Percentiles rank a stretch among this genome's conserved stretches.
Conservation (phyloP, 208 protist genomes). For the Porcisia hertigi region DNA sequence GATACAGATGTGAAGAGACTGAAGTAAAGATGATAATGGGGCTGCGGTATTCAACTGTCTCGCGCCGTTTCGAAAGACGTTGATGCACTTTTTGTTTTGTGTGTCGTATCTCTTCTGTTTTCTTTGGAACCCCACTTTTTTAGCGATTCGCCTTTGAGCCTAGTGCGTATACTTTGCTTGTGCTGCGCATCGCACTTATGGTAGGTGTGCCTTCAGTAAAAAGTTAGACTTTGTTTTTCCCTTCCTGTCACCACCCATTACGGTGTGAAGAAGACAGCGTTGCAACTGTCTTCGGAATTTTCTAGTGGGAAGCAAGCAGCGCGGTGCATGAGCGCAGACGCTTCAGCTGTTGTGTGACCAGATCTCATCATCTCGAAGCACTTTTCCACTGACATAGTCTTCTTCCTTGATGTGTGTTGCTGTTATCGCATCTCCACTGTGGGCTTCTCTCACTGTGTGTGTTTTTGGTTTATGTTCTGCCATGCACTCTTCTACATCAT, state of each 20-base stretch:
- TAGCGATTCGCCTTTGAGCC: background rate
- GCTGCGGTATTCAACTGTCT: background rate
- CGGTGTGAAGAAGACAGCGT: background rate
- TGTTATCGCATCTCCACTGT: background rate
- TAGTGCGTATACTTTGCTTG: background rate
- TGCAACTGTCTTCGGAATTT: background rate
- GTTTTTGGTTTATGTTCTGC: background rate
- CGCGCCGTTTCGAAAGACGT: background rate
- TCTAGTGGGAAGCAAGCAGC: background rate
- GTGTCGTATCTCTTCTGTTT: background rate
- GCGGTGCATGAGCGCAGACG: background rate
- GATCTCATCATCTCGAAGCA: background rate
- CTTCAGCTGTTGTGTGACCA: background rate
- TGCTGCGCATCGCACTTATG: background rate
- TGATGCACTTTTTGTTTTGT: background rate
- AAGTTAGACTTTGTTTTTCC: background rate
- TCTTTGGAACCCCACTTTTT: constrained; percentile 3
- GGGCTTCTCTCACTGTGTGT: background rate
- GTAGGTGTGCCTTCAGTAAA: background rate
- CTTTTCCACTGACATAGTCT: background rate
- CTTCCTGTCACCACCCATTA: background rate
- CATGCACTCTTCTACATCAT: background rate
- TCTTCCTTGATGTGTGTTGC: background rate
- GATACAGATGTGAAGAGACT: too few species aligned
- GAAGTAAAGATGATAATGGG: too few species aligned